These are phyloP conservation scores for Torulaspora quercuum DNA, from an alignment of 805 yeast species.

Conservation along the genomic window DNA sequence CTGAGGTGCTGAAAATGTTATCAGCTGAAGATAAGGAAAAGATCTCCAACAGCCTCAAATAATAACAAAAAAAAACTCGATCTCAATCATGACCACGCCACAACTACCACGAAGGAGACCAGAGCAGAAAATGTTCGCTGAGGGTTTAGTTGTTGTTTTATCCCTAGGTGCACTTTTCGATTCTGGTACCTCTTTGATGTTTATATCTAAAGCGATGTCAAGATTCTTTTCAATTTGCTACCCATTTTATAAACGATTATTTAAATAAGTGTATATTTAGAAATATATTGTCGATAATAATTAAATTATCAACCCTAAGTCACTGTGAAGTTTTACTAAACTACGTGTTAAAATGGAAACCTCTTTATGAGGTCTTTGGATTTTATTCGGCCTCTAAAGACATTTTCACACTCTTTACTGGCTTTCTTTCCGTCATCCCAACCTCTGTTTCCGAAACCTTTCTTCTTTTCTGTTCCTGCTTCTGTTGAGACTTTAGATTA, in stretches of 20 bases:
- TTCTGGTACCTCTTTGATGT: background rate
- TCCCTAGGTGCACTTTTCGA: conserved; percentile 1
- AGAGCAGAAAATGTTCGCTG: too few species aligned
- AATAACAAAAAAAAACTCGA: background rate
- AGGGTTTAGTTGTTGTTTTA: conserved; percentile 16
- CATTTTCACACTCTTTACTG: too few species aligned
- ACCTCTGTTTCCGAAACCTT: conserved; percentile 4
- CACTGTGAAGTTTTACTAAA: too few species aligned
- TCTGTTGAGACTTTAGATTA: conserved; percentile 18
- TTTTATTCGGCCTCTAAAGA: too few species aligned
- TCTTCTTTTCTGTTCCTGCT: conserved; percentile 13
- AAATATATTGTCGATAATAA: conserved; percentile 6
- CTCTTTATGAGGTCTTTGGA: too few species aligned
- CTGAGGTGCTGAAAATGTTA: conserved; percentile 51
- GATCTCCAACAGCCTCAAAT: conserved; percentile 37
- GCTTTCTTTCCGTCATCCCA: background rate
- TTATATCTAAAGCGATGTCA: background rate
- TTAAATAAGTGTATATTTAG: conserved; percentile 11
- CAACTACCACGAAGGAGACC: too few species aligned
- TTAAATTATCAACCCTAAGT: too few species aligned
- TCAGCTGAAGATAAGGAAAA: conserved; percentile 54
- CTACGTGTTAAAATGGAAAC: too few species aligned
- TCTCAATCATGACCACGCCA: too few species aligned
- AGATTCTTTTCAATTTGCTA: conserved; percentile 1
- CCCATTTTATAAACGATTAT: conserved; percentile 6